Evolutionary conservation across 306 rosid species (phyloP).

Genomic region (Arachis hypogaea): DNA sequence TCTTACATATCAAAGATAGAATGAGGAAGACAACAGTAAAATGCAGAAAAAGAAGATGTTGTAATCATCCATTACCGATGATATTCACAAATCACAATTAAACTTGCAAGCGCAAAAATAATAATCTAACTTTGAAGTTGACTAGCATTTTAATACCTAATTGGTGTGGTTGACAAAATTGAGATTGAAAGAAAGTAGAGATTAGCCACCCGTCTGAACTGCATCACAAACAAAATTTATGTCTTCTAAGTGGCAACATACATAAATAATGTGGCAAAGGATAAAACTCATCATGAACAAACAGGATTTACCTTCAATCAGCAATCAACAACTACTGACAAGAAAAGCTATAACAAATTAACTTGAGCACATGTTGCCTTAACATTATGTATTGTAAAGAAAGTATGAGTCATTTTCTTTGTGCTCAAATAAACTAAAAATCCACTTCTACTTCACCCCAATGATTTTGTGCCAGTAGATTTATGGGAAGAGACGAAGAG

Average conservation of each 20-base stretch:
- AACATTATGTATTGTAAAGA: slow-evolving; percentile 9
- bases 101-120: slow-evolving; percentile 32
- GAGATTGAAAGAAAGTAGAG: slow-evolving; percentile 95
- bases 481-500: slow-evolving; percentile 21
- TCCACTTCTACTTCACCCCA: slow-evolving; percentile 11
- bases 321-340: slow-evolving; percentile 27
- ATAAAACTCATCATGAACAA: slow-evolving; percentile 22
- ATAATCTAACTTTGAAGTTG: slow-evolving; percentile 11
- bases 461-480: slow-evolving; percentile 21
- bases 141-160: slow-evolving; percentile 61
- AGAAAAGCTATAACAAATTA: background rate
- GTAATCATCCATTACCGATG: slow-evolving; percentile 17
- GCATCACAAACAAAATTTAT: slow-evolving; percentile 57
- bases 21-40: slow-evolving; percentile 16
- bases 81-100: slow-evolving; percentile 15
- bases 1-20: background rate
- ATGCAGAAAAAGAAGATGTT: slow-evolving; percentile 15
- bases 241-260: slow-evolving; percentile 55
- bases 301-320: slow-evolving; percentile 25
- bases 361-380: slow-evolving; percentile 13
- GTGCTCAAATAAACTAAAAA: slow-evolving; percentile 14
- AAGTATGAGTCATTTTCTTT: slow-evolving; percentile 25
- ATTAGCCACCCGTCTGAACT: slow-evolving; percentile 99
- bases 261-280: slow-evolving; percentile 32
- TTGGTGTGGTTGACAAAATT: slow-evolving; percentile 88